Base-by-base conservation (phyloP, 805 yeast genomes). In the Myxozyma neotropica region DNA sequence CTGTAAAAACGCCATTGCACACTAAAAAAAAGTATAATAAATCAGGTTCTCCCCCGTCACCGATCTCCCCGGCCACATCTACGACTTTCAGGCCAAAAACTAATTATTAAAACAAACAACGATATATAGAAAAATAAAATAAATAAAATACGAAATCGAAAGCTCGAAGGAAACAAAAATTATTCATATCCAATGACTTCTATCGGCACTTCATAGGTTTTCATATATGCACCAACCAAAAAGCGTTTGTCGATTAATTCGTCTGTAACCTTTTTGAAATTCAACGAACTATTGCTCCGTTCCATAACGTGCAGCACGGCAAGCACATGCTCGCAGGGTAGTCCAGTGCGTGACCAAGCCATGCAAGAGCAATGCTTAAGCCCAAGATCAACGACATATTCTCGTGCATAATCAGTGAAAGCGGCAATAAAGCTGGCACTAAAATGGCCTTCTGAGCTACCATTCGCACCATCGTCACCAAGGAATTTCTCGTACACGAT, bases 251-350 rank as follows among this genome's bases (percentile, higher is more conserved):
- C 48, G 3, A 57, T 48, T 17, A 57, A 35, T 38, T 29, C 33
- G 8, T 3, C n/a, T 45, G 21, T 21, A n/a, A 19, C 46, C 35
- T 19, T 29, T 12, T 50, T 43, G 35, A 31, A 10, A 27, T 12
- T 33, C 17, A 26, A 4, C 8, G n/a, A 15, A 35, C 31, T 15
- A 15, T 35, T 40, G 13, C 6, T 15, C 1, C 46, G 21, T 17
- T 48, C 35, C 26, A 45, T n/a, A 13, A 33, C 53, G 4, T 39
- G 40, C n/a, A 57, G 12, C 23, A 56, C 59, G 8, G 60, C 56
- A n/a, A 52, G 17, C n/a, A 47, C 57, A 33, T 59, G 63, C 19
- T 50, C 54, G 35, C 63, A 59, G 13, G 60, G 63, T 3, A 59
- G 24, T 12, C 63, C 60, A 8, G 51, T 44, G 26, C 35, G 47